Evolutionary conservation across 345 rosid genomes (phyloP).

Genomic region (Salix koriyanagi): DNA sequence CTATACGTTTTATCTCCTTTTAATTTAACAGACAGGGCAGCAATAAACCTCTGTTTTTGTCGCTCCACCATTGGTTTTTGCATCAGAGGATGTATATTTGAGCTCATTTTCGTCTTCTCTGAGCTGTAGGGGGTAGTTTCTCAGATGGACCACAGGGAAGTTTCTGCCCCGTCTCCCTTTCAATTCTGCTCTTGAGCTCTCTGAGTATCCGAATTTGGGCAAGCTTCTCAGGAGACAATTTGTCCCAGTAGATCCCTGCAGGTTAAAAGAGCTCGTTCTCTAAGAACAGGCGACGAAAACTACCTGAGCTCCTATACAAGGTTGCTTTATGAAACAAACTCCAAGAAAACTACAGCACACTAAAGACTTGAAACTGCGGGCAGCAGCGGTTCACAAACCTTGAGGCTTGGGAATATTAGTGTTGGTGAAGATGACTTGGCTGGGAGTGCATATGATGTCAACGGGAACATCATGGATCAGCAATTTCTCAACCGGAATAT

Average conservation of each 20-base stretch:
- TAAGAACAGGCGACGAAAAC: neutral
- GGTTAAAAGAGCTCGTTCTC: neutral
- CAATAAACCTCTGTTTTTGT: neutral
- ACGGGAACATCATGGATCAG: slow-evolving; percentile 88
- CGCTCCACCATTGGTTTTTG: neutral
- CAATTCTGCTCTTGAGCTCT: slow-evolving; percentile 64
- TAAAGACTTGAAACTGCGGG: neutral
- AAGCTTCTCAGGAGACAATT: slow-evolving; percentile 75
- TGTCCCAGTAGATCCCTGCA: slow-evolving; percentile 81
- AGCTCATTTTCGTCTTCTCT: slow-evolving; percentile 28
- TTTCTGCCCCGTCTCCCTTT: slow-evolving; percentile 57
- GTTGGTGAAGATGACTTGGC: slow-evolving; percentile 64
- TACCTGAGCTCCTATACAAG: neutral
- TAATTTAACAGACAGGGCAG: neutral
- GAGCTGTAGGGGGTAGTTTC: slow-evolving; percentile 70
- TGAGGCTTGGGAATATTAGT: slow-evolving; percentile 73
- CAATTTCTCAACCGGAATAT: slow-evolving; percentile 71
- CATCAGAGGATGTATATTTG: neutral
- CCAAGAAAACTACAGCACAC: neutral
- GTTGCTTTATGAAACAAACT: neutral
- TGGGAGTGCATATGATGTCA: slow-evolving; percentile 84
- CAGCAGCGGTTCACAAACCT: slow-evolving; percentile 38
- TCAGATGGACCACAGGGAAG: slow-evolving; percentile 71
- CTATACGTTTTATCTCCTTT: neutral
- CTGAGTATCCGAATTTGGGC: slow-evolving; percentile 69